Evolutionary conservation across 1,284 basidiomycete genomes (phyloP).

Genomic region (Papiliotrema terrestris): DNA sequence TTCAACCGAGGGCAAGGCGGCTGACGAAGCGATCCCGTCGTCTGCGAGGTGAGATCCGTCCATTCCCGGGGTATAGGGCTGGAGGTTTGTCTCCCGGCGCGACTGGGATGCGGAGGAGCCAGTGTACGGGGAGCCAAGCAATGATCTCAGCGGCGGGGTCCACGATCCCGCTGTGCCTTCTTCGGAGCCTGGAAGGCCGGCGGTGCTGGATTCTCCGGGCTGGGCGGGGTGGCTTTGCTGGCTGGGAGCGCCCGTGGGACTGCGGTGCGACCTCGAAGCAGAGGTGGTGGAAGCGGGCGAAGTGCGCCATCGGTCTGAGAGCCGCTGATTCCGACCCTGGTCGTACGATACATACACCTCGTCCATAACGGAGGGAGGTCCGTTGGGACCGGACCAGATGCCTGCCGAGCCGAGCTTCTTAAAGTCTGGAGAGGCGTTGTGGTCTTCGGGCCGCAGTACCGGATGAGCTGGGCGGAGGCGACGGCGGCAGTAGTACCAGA

Average conservation of each 20-base stretch:
- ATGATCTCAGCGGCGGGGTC: constrained; percentile 1
- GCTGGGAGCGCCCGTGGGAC: not conserved
- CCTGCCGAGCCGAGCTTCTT: not conserved
- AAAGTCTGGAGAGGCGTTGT: not conserved
- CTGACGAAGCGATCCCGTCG: not conserved
- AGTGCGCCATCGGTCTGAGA: constrained; percentile 15
- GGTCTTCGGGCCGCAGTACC: not conserved
- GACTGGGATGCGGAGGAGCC: not conserved
- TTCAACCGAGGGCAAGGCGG: not conserved
- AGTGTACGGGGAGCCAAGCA: not conserved
- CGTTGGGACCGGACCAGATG: not conserved
- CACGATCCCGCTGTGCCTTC: not conserved
- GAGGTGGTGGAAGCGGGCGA: constrained; percentile 1
- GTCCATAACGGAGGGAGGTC: not conserved
- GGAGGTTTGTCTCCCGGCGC: constrained; percentile 7
- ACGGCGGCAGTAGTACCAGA: constrained; percentile 10
- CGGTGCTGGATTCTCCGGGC: not conserved
- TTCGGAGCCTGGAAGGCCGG: not conserved
- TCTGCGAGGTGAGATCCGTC: constrained; percentile 7
- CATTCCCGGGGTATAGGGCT: constrained; percentile 18
- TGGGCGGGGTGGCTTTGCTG: not conserved
- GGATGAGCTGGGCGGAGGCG: not conserved
- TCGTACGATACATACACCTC: constrained; percentile 23
- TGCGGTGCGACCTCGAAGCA: not conserved
- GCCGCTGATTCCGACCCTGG: constrained; percentile 11